phyloP scores from a whole-genome alignment of 129 eudicot species.

The Artemisia argyi region DNA sequence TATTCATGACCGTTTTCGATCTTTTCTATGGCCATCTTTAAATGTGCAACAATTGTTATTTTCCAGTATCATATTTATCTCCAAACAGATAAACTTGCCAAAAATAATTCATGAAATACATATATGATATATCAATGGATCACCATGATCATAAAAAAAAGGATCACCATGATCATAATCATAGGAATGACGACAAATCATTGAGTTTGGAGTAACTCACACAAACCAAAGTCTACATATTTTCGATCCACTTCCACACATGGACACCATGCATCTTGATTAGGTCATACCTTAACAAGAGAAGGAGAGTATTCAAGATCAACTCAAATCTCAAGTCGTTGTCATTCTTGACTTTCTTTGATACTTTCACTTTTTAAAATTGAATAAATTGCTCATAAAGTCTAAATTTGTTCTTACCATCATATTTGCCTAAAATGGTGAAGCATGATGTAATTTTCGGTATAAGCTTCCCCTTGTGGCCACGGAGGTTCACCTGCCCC shows the following conservation, averaged over 20 bases:
- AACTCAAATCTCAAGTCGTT: constrained; percentile 19
- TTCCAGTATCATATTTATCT: neutral
- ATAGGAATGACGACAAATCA: constrained; percentile 21
- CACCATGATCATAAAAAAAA: neutral
- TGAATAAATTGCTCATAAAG: too few species aligned
- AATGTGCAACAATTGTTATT: too few species aligned
- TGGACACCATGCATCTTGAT: constrained; percentile 22
- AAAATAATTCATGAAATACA: neutral
- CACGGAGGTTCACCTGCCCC: too few species aligned
- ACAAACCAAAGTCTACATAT: constrained; percentile 17
- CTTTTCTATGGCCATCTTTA: too few species aligned
- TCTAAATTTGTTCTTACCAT: too few species aligned
- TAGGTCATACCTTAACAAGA: constrained; percentile 26
- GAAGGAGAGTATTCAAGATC: constrained; percentile 16
- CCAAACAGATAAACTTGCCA: neutral
- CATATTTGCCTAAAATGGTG: too few species aligned
- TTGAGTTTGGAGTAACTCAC: constrained; percentile 27
- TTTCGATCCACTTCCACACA: constrained; percentile 30
- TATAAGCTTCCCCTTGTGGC: too few species aligned
- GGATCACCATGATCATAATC: constrained; percentile 5
- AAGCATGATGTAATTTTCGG: too few species aligned
- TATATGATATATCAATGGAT: constrained; percentile 3
- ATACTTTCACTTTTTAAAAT: too few species aligned
- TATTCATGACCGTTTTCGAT: too few species aligned
- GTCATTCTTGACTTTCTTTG: neutral